Base-by-base conservation (phyloP, 768 basidiomycete species). In the Tricholoma flavovirens region DNA sequence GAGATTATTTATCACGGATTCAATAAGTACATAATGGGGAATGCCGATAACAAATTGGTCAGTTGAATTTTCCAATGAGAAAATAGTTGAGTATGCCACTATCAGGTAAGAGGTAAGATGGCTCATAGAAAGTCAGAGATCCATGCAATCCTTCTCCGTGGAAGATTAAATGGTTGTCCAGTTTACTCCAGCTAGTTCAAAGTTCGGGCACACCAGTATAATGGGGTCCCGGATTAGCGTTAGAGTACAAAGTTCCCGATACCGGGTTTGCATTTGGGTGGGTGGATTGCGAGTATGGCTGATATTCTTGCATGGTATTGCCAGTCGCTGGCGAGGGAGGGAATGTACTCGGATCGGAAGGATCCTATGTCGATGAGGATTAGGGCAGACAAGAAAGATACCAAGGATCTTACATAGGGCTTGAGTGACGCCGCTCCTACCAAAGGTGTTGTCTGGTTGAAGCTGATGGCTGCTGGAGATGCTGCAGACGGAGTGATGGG, bases 311-410 rank as follows among this genome's bases (percentile, higher is more conserved):
- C 30, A 56, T 45, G 26, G 53, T 59, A 26, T 43, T 40, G 36
- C 52, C 53, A 19, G 49, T 51, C 38, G 36, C 32, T 29, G 58
- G 38, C 15, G 67, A 59, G 24, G 69, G 56, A 49, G 76, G 75
- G 63, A 67, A 78, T 12, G 77, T 78, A 30, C 69, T 69, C 8
- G 77, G 77, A 59, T 78, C 75, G 38, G 73, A 71, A 40, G 71
- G 71, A 52, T 75, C 64, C 71, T 76, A 46, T 40, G 59, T 22
- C 35, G 51, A 49, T 50, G 32, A 55, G 35, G 33, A 45, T 54
- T 33, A 54, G 30, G 56, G 52, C 12, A 48, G 43, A 17, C 30
- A 48, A 24, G 26, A n/a, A 38, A 35, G n/a, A 24, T 17, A 29
- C 19, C 24, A 17, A 11, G 3, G 17, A 15, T 62, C 75, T 67